Base-by-base conservation (phyloP, 2,329 filamentous ascomycete species). In the Trichoderma sp. region DNA sequence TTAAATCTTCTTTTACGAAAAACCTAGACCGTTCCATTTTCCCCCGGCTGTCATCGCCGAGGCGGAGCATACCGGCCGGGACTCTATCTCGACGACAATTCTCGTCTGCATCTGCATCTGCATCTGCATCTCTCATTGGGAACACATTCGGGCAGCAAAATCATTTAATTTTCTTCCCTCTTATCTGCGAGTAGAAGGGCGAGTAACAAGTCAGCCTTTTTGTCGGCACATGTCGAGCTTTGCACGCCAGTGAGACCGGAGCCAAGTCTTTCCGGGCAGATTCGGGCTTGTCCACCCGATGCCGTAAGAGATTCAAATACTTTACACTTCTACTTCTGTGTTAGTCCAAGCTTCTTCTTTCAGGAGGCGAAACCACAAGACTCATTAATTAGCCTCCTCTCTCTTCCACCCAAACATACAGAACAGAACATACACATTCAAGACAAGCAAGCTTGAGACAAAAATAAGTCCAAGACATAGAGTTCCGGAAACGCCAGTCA, bases 1-100 rank as follows among this genome's bases (percentile, higher is more conserved):
- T 35, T 63, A 11, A 21, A 63, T 21, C 60, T n/a, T 12, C 18
- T 31, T 31, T 45, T 45, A n/a, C 60, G 8, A 31, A 24, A 50
- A 53, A 56, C 29, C 65, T 45, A 50, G 56, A 71, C 35, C 68
- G 29, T 63, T 71, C 68, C 56, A 60, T 60, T 29, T 24, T 7
- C 35, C 50, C 50, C 53, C 31, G 53, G 8, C 29, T 63, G 0
- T 3, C 59, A 16, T 35, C 35, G 38, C 68, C 68, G 59, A 71
- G 27, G 35, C 68, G 68, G 68, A 71, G 27, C 68, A 63, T 18
- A 71, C 35, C 68, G 68, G 67, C 53, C 68, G 35, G 68, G 59
- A 33, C 31, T 31, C 27, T 60, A 29, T 71, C 53, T 45, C 31
- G 21, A 60, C 33, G 67, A 71, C 18, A 27, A 35, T 8, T 8